Base-by-base conservation (phyloP, 2,329 filamentous ascomycete species). In the Moelleriella libera region DNA sequence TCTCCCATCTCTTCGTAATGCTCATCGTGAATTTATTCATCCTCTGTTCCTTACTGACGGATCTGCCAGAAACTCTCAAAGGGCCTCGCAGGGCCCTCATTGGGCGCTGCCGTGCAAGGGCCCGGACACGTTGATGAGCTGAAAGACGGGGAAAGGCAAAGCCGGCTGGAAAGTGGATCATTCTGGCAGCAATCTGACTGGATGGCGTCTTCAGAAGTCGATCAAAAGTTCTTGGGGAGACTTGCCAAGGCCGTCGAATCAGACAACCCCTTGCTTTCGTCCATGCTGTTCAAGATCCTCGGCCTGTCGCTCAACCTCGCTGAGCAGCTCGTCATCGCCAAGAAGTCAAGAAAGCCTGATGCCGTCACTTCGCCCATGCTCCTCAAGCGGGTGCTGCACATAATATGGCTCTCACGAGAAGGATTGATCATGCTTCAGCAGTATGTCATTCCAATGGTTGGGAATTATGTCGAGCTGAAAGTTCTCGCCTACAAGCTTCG, bases 121-220 rank as follows among this genome's bases (percentile, higher is more conserved):
- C 21, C 34, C 7, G 31, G 37, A 39, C 46, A 28, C 10, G 30
- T 40, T 30, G 28, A 45, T 12, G 48, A 10, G 9, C 10, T 40
- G 41, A 46, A 42, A 41, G 39, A 32, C 28, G 44, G 42, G 39
- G 37, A 40, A 11, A 44, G 39, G 29, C 30, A 47, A 32, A 11
- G 30, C 31, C 46, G 11, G 41, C 46, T 34, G 44, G 41, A 32
- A 46, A 44, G 28, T 37, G 42, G 46, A 40, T 39, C 44, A 30
- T 12, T 8, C 30, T 41, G 47, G 45, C 42, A 29, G 12, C 39
- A 39, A 32, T 2, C 30, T 2, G 42, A 47, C 58, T 60, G 61
- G 52, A 98, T 97, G 92, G 92, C 92, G 68, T 92, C 89, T 62
- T 92, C 88, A 51, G 88, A 95, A 68, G 88, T 97, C 52, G 92